Base-by-base conservation (phyloP, 768 basidiomycete genomes). In the Sistotremastrum niveocremeum region DNA sequence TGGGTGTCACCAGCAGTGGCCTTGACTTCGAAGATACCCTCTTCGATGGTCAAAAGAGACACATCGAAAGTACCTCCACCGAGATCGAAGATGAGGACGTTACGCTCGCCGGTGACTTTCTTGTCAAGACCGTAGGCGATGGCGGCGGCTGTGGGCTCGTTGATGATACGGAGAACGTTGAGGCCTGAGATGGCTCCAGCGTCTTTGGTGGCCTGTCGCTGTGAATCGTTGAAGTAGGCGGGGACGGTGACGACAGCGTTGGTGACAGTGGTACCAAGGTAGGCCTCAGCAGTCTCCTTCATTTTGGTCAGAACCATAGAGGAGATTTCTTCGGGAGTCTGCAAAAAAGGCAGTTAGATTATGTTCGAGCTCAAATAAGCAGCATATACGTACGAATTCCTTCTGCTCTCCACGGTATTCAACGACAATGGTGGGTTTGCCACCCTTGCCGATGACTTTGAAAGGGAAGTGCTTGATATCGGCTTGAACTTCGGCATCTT, bases 11-110 rank as follows among this genome's bases (percentile, higher is more conserved):
- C 93, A 46, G 93, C 91, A 48, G 91, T 95, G 47, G 93, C 90
- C 76, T 93, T 88, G 66, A 97, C 93, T 62, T 91, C 93, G 68
- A 95, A 94, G 65, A 95, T 91, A 66, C 91, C 91, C 66, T 93
- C 91, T 63, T 91, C 89, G 52, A 95, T 94, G 49, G 88, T 93
- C 50, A 97, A 69, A 47, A 97, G 85, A 32, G 91, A 94, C 34
- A 94, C 91, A 79, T 95, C 91, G 65, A 94, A 97, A 35, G 93
- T 95, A 71, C 91, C 93, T 71, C 93, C 93, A 51, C 91, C 93
- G 37, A 97, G 83, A 73, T 98, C 93, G 70, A 95, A 97, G 64
- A 97, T 94, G 60, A 97, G 77, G 56, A 98, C 91, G 61, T 95
- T 94, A 50, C 84, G 83, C 67, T 98, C 93, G 53, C 85, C 82